Evolutionary conservation across 176 grass and related monocot genomes (phyloP), one percentile per base, ranked within the genome.

Genomic region (Miscanthus lutarioriparius): DNA sequence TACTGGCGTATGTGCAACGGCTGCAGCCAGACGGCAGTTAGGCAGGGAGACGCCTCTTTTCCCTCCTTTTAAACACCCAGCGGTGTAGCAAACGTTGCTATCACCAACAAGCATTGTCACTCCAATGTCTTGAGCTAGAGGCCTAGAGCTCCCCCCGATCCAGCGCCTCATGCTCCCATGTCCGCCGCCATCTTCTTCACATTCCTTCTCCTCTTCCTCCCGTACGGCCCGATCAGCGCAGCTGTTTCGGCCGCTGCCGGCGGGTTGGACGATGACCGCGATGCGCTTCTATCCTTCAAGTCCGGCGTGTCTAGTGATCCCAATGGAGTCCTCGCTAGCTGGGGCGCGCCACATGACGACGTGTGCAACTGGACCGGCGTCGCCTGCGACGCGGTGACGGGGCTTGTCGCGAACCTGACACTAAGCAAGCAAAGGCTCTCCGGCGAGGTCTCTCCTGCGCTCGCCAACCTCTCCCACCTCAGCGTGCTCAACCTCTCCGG

Each of bases 301-400:
- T 87, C 88, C 1, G 33, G 83, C 17, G 64, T 96, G 63, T 81
- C 89, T 15, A 65, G 35, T 0, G 96, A 92, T 0, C 86, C 89
- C 1, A 80, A 76, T 1, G 80, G 81, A 36, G 85, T 33, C 1
- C 85, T 99, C 12, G 20, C 70, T 1, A n/a, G n/a, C n/a, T n/a
- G n/a, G n/a, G n/a, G n/a, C n/a, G n/a, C n/a, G n/a, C n/a, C n/a
- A n/a, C n/a, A n/a, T n/a, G n/a, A n/a, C n/a, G n/a, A n/a, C n/a
- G n/a, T n/a, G n/a, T n/a, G n/a, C n/a, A n/a, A n/a, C 43, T 99
- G 96, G 96, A 94, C 89, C 6, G 93, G 96, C 8, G 54, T 99
- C 26, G 80, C 64, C 1, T 99, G 96, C 74, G 72, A 91, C 87
- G 22, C 12, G n/a, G 39, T 36, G 14, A 28, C 62, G 16, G 28